Conservation (phyloP, 495 filamentous ascomycete species). For the Penicillium flavigenum region DNA sequence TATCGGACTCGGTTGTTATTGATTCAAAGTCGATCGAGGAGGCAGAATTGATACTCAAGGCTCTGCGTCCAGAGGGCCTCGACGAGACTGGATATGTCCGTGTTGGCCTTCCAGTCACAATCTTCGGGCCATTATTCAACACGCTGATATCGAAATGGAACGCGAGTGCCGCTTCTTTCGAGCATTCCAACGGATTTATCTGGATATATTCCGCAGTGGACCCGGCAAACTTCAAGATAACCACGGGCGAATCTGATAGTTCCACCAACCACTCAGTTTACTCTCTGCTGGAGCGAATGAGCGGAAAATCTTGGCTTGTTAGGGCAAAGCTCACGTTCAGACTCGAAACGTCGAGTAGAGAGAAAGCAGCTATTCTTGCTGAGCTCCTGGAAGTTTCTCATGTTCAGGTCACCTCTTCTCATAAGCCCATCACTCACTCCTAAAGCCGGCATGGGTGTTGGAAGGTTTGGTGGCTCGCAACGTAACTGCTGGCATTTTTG, state of each 20-base stretch:
- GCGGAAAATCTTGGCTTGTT: conserved; percentile 1
- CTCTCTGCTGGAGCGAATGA: not conserved
- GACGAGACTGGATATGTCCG: too few relatives aligned
- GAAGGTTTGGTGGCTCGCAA: too few relatives aligned
- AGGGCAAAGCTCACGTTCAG: conserved; percentile 1
- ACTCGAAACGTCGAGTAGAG: not conserved
- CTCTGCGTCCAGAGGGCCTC: too few relatives aligned
- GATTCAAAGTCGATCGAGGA: too few relatives aligned
- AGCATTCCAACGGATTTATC: not conserved
- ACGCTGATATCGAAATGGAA: conserved; percentile 12
- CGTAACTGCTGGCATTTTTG: too few relatives aligned
- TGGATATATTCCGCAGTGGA: conserved; percentile 9
- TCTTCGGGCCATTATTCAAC: conserved; percentile 13
- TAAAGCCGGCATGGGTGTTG: too few relatives aligned
- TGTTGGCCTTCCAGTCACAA: not conserved
- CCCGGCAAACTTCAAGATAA: conserved; percentile 2
- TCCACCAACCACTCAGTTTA: too few relatives aligned
- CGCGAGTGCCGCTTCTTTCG: conserved; percentile 10
- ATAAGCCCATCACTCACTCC: too few relatives aligned
- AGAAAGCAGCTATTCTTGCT: not conserved
- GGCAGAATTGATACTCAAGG: too few relatives aligned
- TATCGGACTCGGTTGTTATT: too few relatives aligned
- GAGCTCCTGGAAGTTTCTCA: conserved; percentile 7
- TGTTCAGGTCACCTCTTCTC: not conserved
- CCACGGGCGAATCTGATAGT: not conserved